phyloP scores from a whole-genome alignment of 2,329 filamentous ascomycete species.

The Cladosporium oxysporum region DNA sequence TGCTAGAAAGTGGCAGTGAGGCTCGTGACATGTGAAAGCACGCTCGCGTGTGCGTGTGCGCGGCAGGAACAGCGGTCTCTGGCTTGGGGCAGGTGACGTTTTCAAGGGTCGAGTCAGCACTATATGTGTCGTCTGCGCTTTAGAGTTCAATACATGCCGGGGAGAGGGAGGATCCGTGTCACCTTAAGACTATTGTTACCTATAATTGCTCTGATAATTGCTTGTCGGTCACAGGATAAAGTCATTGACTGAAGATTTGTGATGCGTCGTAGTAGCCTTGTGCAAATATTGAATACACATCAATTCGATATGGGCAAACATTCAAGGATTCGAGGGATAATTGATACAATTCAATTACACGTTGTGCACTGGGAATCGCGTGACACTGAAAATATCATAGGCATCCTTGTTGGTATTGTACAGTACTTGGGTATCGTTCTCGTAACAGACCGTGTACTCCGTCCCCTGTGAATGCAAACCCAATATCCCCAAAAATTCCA shows the following conservation, averaged over 20 bases:
- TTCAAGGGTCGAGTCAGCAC: conserved; percentile 4
- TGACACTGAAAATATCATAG: neutral
- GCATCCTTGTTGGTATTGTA: neutral
- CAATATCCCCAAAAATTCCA: neutral
- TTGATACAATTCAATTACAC: neutral
- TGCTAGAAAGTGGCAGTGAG: neutral
- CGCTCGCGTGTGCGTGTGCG: neutral
- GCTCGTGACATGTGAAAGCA: neutral
- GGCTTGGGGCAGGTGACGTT: conserved; percentile 11
- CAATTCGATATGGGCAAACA: neutral
- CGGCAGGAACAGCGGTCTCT: conserved; percentile 13
- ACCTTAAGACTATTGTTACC: neutral
- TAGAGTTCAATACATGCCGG: conserved; percentile 2
- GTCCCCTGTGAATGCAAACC: neutral
- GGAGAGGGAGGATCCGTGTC: neutral
- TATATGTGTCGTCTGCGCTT: neutral
- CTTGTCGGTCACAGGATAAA: neutral
- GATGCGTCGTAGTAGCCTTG: neutral
- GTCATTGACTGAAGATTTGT: neutral
- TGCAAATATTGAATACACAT: neutral
- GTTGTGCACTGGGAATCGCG: neutral
- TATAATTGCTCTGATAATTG: neutral
- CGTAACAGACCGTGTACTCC: neutral
- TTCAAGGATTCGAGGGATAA: neutral
- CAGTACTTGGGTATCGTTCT: conserved; percentile 5